Conservation (phyloP, 345 rosid species). For the Arabis alpina region DNA sequence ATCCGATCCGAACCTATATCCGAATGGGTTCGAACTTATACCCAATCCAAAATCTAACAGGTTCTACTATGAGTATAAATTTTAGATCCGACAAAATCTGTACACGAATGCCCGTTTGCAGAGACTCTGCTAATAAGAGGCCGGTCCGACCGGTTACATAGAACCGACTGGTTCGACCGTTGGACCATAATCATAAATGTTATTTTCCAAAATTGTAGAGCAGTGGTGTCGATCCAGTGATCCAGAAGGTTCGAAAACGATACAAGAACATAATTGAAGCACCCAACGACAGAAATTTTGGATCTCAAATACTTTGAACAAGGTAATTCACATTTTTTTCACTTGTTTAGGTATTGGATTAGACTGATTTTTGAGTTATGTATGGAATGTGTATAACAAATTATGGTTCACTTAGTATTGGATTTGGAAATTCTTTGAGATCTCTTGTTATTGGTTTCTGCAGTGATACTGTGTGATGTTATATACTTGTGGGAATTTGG, state of each 20-base stretch:
- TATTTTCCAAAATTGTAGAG: no score
- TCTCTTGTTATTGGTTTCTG: constrained; percentile 1
- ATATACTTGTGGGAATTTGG: neutral
- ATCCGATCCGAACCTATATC: no score
- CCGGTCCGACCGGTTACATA: no score
- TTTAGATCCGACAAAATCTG: no score
- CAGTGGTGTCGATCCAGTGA: neutral
- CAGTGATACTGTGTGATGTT: neutral
- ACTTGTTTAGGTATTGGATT: neutral
- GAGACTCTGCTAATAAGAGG: no score
- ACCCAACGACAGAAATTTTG: constrained; percentile 3
- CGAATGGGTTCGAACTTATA: no score
- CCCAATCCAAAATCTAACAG: no score
- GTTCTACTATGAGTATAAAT: no score
- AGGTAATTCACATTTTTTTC: constrained; percentile 1
- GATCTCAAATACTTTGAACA: constrained; percentile 2
- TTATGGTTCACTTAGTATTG: neutral
- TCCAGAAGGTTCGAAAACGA: neutral
- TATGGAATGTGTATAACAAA: neutral
- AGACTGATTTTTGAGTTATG: no score
- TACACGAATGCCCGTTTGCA: no score
- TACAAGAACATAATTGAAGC: neutral
- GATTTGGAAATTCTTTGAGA: constrained; percentile 3
- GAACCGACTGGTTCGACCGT: no score
- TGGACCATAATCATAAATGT: no score